These are phyloP conservation scores for Cercospora sp. DNA, from an alignment of 2,329 filamentous ascomycete species.

Conservation along the genomic window DNA sequence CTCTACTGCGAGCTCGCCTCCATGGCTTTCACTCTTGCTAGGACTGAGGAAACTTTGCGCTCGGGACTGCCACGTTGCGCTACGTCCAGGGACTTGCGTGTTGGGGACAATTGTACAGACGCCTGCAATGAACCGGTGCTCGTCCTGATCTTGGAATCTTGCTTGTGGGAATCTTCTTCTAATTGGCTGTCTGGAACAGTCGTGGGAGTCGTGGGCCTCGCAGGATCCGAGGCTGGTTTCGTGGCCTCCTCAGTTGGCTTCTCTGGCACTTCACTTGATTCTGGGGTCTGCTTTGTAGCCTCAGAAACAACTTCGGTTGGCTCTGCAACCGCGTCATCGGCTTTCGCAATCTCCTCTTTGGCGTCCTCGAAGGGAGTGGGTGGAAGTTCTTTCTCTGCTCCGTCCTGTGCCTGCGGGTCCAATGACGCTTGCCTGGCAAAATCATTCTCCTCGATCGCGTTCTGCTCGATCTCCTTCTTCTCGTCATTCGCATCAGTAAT, in stretches of 20 bases:
- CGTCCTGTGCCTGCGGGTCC: conserved; percentile 18
- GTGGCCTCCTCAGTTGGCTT: not conserved
- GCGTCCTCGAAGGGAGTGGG: conserved; percentile 29
- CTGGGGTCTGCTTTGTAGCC: not conserved
- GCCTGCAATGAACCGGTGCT: conserved; percentile 2
- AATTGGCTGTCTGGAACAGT: not conserved
- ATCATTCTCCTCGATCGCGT: conserved; percentile 2
- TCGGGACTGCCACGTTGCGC: conserved; percentile 18
- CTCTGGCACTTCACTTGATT: not conserved
- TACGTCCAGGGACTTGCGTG: conserved; percentile 17
- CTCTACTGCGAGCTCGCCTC: conserved; percentile 17
- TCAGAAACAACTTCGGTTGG: not conserved
- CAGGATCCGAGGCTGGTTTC: not conserved
- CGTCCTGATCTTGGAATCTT: conserved; percentile 3
- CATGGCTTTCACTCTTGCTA: conserved; percentile 30
- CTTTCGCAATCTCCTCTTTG: conserved; percentile 17
- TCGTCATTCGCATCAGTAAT: not conserved
- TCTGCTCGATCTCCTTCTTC: conserved; percentile 13
- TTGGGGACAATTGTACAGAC: conserved; percentile 1
- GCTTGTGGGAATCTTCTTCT: not conserved
- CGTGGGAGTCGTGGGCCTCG: not conserved
- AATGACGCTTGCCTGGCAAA: not conserved
- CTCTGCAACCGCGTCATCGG: conserved; percentile 9
- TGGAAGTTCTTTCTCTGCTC: conserved; percentile 14
- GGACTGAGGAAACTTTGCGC: conserved; percentile 28